Percentiles rank a stretch among this genome's conserved stretches.
phyloP scores from a whole-genome alignment of 2,329 filamentous ascomycete genomes.

The Lizonia empirigonia region DNA sequence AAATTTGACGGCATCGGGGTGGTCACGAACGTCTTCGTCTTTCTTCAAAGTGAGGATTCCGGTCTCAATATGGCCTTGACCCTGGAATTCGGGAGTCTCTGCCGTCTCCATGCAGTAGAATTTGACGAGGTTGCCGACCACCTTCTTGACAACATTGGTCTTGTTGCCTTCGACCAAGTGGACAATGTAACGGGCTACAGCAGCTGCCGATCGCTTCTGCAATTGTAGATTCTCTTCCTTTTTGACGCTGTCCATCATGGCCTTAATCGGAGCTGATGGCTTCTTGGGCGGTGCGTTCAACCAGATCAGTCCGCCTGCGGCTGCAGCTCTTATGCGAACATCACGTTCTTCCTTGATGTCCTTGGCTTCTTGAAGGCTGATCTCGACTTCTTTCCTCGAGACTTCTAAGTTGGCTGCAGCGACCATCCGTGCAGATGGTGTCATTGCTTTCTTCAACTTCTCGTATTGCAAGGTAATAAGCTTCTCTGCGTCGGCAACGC shows the following conservation, averaged over 20 bases:
- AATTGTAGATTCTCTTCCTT: constrained; percentile 89
- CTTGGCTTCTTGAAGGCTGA: constrained; percentile 80
- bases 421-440: constrained; percentile 84
- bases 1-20: constrained; percentile 87
- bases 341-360: constrained; percentile 81
- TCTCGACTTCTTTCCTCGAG: constrained; percentile 70
- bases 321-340: constrained; percentile 81
- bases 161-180: constrained; percentile 82
- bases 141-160: constrained; percentile 87
- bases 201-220: constrained; percentile 82
- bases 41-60: constrained; percentile 93
- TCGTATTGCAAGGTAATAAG: constrained; percentile 87
- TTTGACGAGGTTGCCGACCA: constrained; percentile 93
- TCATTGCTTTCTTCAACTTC: constrained; percentile 83
- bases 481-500: constrained; percentile 83
- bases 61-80: constrained; percentile 77
- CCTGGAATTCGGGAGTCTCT: constrained; percentile 92
- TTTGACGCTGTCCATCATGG: constrained; percentile 98
- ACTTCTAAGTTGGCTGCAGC: constrained; percentile 79
- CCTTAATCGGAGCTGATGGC: constrained; percentile 89
- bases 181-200: constrained; percentile 83
- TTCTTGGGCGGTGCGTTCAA: constrained; percentile 90
- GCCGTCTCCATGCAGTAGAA: constrained; percentile 98
- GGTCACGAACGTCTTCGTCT: constrained; percentile 93
- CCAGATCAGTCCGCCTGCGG: constrained; percentile 86